Conservation (phyloP, 352 stramenopile species). For the Globisporangium cederbergense region DNA sequence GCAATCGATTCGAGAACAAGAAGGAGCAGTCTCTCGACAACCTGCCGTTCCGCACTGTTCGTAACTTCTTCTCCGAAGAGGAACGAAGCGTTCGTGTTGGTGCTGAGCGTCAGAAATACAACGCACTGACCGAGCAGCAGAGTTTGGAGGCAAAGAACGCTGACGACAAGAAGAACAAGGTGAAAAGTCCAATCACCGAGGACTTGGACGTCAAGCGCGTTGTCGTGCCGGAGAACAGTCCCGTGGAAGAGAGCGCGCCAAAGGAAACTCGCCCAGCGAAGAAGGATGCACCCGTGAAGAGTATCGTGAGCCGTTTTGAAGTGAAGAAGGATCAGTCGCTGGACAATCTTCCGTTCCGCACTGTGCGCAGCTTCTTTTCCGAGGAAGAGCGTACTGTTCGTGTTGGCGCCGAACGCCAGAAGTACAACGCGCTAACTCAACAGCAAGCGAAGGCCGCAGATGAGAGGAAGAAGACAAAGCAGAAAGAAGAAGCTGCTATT, state of each 20-base stretch:
- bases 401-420: slow-evolving; percentile 45
- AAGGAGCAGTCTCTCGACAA: slow-evolving; percentile 46
- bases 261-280: background rate
- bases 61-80: slow-evolving; percentile 42
- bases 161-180: slow-evolving; percentile 6
- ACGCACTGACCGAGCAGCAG: slow-evolving; percentile 42
- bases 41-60: slow-evolving; percentile 49
- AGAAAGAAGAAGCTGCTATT: slow-evolving; percentile 5
- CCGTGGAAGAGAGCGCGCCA: background rate
- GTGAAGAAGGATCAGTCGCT: slow-evolving; percentile 43
- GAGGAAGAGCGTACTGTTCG: slow-evolving; percentile 38
- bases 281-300: slow-evolving; percentile 1
- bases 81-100: slow-evolving; percentile 49
- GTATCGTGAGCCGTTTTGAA: slow-evolving; percentile 33
- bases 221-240: background rate
- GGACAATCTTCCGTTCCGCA: slow-evolving; percentile 47
- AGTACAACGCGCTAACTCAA: slow-evolving; percentile 51
- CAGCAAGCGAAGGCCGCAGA: slow-evolving; percentile 27
- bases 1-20: slow-evolving; percentile 52
- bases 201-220: background rate
- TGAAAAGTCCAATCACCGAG: background rate
- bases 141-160: slow-evolving; percentile 23
- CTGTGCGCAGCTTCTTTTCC: slow-evolving; percentile 50
- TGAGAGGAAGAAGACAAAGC: slow-evolving; percentile 12
- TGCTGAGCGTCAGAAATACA: slow-evolving; percentile 51